Evolutionary conservation across 192 early-diverging fungal species (phyloP), one percentile per base, ranked within the genome.

Genomic region (Podila epigama): DNA sequence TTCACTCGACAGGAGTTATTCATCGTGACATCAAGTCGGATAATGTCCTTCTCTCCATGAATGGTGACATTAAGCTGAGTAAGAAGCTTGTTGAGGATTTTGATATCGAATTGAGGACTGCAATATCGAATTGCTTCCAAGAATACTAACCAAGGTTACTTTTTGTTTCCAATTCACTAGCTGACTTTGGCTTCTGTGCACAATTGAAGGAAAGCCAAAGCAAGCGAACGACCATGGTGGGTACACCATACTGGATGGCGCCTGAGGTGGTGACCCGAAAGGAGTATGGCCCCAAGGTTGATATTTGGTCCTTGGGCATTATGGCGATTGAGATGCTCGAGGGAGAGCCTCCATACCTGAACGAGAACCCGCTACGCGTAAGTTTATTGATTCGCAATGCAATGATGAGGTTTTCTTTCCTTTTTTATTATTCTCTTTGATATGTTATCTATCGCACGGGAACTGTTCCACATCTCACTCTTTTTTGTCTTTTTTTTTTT

Each of bases 241-340:
- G 90, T 48, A 97, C 96, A 13, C 93, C 95, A 12, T 98, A 94
- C 85, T 97, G 96, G 96, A 98, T 98, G 97, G 94, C 97, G 31
- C 97, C 97, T 31, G 97, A 98, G 70, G 96, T 98, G 3, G 94
- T 98, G 22, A 94, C 86, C 58, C 88, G 91, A 34, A 93, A 95
- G 80, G 93, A 95, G 69, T 98, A 98, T 70, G 93, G 92, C 2
- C 83, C 91, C 58, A 96, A 96, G 69, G 94, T 97, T 39, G 97
- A 98, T 70, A 91, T 98, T 31, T 98, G 97, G 97, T 96, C 95
- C n/a, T 75, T 97, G 33, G 97, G 97, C 13, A 97, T 98, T 75
- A 95, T 98, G 94, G 92, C 93, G 15, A 97, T 98, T 55, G 97
- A 98, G 81, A 97, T 97, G 95, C 82, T 97, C 39, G 97, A 98